These are phyloP conservation scores for Eutreptiella sp. DNA, from an alignment of 208 protist species.

Conservation along the genomic window DNA sequence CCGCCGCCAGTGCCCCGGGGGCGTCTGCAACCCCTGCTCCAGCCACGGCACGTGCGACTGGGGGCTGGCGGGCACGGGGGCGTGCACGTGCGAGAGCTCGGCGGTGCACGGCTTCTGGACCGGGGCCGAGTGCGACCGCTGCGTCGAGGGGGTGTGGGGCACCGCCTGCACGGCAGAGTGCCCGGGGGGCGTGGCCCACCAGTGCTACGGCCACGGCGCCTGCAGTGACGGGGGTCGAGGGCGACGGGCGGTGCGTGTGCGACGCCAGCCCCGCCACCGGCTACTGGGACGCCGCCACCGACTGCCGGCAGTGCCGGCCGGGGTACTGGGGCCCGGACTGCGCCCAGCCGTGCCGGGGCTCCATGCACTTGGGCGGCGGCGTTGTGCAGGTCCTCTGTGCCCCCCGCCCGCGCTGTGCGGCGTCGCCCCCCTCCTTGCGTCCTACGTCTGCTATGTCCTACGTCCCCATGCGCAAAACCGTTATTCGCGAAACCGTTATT, in stretches of 20 bases:
- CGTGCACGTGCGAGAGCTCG: conserved; percentile 20
- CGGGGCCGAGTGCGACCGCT: conserved; percentile 17
- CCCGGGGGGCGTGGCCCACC: too few relatives aligned
- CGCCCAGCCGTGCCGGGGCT: too few relatives aligned
- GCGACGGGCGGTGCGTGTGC: conserved; percentile 25
- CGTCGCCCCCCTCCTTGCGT: too few relatives aligned
- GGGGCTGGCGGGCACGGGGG: conserved; percentile 7
- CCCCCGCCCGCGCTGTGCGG: too few relatives aligned
- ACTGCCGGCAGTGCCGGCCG: conserved; percentile 17
- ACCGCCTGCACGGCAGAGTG: too few relatives aligned
- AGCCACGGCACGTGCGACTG: conserved; percentile 16
- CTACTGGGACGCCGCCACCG: too few relatives aligned
- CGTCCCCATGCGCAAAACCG: too few relatives aligned
- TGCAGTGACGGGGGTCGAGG: conserved; percentile 27
- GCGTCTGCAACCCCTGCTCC: not conserved
- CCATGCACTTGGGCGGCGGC: too few relatives aligned
- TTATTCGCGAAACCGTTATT: too few relatives aligned
- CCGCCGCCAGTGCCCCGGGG: conserved; percentile 22
- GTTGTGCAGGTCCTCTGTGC: too few relatives aligned
- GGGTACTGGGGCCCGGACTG: conserved; percentile 21
- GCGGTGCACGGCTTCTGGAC: conserved; percentile 16
- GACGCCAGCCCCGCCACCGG: conserved; percentile 7
- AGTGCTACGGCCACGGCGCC: conserved; percentile 15
- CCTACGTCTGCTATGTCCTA: too few relatives aligned
- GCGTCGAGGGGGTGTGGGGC: too few relatives aligned